Evolutionary conservation across 106 monocot genomes (phyloP).

Genomic region (Dendrobium catenatum): DNA sequence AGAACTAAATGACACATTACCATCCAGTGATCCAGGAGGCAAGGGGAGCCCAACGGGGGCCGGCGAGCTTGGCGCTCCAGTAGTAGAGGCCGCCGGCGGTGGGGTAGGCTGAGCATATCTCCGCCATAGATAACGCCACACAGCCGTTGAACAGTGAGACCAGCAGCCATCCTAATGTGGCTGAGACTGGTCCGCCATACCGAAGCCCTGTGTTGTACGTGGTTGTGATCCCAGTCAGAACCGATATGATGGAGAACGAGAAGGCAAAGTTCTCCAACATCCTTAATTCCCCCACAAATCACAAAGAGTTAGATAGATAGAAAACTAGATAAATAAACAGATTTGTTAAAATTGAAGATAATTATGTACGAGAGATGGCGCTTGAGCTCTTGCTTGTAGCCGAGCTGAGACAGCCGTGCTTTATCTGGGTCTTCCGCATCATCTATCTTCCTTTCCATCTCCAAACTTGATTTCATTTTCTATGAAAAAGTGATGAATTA

Average conservation of each 20-base stretch:
- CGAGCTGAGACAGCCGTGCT: constrained; percentile 37
- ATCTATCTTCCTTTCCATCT: too few species aligned
- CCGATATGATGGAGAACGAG: constrained; percentile 61
- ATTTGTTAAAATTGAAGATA: neutral
- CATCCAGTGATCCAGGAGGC: constrained; percentile 72
- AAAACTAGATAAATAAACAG: too few species aligned
- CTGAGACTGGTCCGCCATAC: constrained; percentile 42
- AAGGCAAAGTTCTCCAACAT: constrained; percentile 54
- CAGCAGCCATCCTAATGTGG: constrained; percentile 42
- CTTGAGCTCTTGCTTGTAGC: constrained; percentile 66
- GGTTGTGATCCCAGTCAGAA: constrained; percentile 50
- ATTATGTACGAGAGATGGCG: constrained; percentile 41
- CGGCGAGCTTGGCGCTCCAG: constrained; percentile 58
- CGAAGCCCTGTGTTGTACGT: constrained; percentile 47
- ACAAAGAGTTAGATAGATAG: too few species aligned
- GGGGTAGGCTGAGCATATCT: constrained; percentile 74
- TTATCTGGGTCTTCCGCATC: constrained; percentile 17
- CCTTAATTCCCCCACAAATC: constrained; percentile 14
- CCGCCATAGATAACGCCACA: constrained; percentile 55
- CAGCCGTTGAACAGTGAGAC: constrained; percentile 26
- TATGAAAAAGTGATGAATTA: too few species aligned
- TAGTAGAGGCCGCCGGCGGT: constrained; percentile 63
- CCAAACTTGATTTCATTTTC: too few species aligned
- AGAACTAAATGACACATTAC: constrained; percentile 11
- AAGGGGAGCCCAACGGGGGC: constrained; percentile 45